Base-by-base conservation (phyloP, 2,329 filamentous ascomycete genomes). In the Mariannaea elegans region DNA sequence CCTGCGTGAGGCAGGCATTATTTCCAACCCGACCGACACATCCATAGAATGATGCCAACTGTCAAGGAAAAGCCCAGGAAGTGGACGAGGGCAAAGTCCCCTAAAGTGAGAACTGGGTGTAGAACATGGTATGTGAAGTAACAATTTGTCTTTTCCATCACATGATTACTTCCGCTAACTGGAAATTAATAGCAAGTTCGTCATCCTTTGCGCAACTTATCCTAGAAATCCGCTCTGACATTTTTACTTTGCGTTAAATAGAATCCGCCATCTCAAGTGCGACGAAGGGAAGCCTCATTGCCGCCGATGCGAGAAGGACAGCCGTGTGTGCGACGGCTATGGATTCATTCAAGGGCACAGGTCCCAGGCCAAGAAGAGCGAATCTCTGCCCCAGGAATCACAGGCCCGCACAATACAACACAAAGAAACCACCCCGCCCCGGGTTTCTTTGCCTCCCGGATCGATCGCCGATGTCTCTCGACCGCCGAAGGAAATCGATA, bases 201-300 rank as follows among this genome's bases (percentile, higher is more conserved):
- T 59, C 29, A 29, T 45, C 57, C n/a, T n/a, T n/a, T n/a, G n/a
- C n/a, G n/a, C n/a, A n/a, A n/a, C 32, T 32, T 18, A 13, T 6
- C 23, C 38, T 16, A 45, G 19, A 16, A 46, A 9, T 19, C 27
- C 7, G n/a, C 21, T 27, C 27, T 7, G 23, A 19, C 3, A 16
- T 9, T 41, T 23, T 49, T 59, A 27, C 54, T 36, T 13, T 31
- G n/a, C n/a, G n/a, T n/a, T n/a, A n/a, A n/a, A n/a, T 18, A 59
- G 57, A 32, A 59, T 59, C 44, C 57, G 57, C 23, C 57, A 59
- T 59, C 44, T 59, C 29, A 59, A 59, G 39, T 59, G 57, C 46
- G 57, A 59, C 31, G 57, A 59, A 21, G 50, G 29, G 13, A 59
- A 59, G 21, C 57, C 57, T 12, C 38, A 29, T 7, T 59, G 57